Conservation (phyloP, 257 asterid genomes). For the Solanum pimpinellifolium region DNA sequence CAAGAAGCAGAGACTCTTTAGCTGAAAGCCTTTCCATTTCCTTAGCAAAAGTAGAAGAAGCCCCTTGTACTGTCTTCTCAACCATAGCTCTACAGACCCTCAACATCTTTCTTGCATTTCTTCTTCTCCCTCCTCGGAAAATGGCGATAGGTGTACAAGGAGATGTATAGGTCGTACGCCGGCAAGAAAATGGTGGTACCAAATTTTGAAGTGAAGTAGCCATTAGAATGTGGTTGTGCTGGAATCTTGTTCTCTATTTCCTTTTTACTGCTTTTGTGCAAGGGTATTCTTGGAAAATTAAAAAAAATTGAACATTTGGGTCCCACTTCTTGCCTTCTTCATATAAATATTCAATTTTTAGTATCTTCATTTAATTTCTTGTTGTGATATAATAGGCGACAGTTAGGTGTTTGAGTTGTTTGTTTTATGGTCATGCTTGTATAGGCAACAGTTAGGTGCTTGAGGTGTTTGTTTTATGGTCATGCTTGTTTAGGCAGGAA, state of each 20-base stretch:
- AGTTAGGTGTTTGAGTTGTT: background rate
- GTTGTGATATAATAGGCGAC: background rate
- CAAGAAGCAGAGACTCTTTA: slow-evolving; percentile 82
- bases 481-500: background rate
- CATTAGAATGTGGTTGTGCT: background rate
- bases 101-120: background rate
- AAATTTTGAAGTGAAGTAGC: slow-evolving; percentile 1
- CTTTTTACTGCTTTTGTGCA: background rate
- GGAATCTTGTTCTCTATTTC: background rate
- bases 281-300: background rate
- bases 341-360: too few relatives aligned
- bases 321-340: background rate
- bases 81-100: slow-evolving; percentile 41
- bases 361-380: background rate
- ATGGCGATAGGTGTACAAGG: background rate
- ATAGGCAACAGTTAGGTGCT: background rate
- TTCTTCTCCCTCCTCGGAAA: background rate
- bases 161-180: background rate
- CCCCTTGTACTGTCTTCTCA: slow-evolving; percentile 54
- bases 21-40: slow-evolving; percentile 93
- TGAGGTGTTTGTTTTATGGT: background rate
- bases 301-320: background rate
- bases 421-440: background rate
- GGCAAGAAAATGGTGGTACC: background rate
- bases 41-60: slow-evolving; percentile 79